Conservation (phyloP, 257 asterid species). For the Orobanche coerulescens region DNA sequence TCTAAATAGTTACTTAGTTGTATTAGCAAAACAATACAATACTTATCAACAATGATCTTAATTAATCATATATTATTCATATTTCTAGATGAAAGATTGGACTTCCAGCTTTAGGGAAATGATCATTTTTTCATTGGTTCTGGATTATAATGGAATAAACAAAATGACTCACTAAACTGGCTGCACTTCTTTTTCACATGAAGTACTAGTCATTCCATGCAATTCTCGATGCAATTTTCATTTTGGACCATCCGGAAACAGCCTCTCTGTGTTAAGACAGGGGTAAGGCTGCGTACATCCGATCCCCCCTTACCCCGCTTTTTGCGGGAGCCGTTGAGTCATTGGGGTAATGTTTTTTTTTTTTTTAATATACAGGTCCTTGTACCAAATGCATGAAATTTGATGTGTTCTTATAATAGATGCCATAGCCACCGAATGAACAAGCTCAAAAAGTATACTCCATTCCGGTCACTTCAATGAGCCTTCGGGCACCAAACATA, state of each 20-base stretch:
- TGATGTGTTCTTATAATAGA: neutral
- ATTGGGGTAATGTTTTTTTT: too few relatives aligned
- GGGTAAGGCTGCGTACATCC: too few relatives aligned
- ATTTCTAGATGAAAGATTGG: conserved; percentile 1
- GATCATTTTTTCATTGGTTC: neutral
- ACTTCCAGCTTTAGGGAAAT: neutral
- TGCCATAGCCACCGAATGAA: neutral
- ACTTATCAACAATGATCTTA: neutral
- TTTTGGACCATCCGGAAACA: too few relatives aligned
- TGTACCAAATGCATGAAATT: neutral
- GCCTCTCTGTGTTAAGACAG: too few relatives aligned
- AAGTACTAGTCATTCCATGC: too few relatives aligned
- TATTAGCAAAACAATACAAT: neutral
- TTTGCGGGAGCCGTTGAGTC: too few relatives aligned
- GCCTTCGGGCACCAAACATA: neutral
- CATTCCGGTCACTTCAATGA: neutral
- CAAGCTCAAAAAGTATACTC: neutral
- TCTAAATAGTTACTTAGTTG: neutral
- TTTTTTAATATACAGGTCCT: neutral
- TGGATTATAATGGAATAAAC: too few relatives aligned
- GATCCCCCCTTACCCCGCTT: too few relatives aligned
- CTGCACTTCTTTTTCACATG: too few relatives aligned
- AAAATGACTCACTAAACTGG: too few relatives aligned
- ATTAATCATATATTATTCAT: neutral
- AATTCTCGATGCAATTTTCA: too few relatives aligned